Evolutionary conservation across 306 rosid genomes (phyloP), one percentile per base, ranked within the genome.

Genomic region (Lupinus albus): DNA sequence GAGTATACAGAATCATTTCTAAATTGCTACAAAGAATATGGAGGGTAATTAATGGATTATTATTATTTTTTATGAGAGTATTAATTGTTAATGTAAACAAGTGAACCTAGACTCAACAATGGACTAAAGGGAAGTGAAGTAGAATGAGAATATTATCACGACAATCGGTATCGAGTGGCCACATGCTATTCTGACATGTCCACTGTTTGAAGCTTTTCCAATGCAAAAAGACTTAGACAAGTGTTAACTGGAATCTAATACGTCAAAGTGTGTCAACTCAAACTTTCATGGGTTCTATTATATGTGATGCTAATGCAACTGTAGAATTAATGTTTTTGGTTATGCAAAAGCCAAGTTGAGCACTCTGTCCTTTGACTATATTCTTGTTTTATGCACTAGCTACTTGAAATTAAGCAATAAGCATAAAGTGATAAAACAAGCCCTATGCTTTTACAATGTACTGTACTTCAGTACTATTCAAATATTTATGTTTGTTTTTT

Each of bases 81-180:
- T 20, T 20, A 20, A 20, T 20, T 20, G 25, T 20, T 20, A 20
- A 20, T 20, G 25, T 20, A 44, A 54, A 39, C 1, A 16, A 46
- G 42, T 76, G 76, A 76, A 81, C 42, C 74, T 73, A 15, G 82
- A 73, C 82, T 65, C 53, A 68, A 51, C 46, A 12, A 38, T 51
- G 63, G 67, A 8, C 56, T 28, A 63, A 8, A 33, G 63, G 64
- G 56, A 17, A 7, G 2, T 33, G 21, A 44, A 25, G 4, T 20
- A 20, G 8, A 28, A 10, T 7, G 25, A 71, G 59, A 59, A 70
- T 59, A 33, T 32, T 16, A 6, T 42, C 38, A 6, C 28, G 49
- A 52, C n/a, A 30, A 5, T 33, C 10, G 42, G 12, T 12, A 36
- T 36, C 63, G 42, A 15, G 54, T 41, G 72, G 55, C 13, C 51